Evolutionary conservation across 2,329 filamentous ascomycete species (phyloP).

Genomic region (Fusarium sp.): DNA sequence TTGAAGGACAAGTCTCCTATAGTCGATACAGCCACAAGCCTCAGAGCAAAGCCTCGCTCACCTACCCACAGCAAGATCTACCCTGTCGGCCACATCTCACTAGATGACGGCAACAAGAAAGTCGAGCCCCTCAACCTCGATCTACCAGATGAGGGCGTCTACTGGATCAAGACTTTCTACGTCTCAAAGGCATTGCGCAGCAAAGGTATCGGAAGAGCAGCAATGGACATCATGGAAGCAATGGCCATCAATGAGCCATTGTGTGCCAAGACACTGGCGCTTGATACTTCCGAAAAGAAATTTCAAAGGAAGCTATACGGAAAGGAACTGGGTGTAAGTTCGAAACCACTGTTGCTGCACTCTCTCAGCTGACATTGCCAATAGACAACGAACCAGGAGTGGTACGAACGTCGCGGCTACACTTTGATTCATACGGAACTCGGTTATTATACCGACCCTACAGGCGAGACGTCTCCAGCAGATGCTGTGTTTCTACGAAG

Average conservation of each 20-base stretch:
- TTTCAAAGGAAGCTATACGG: slow-evolving; percentile 23
- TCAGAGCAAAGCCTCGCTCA: slow-evolving; percentile 30
- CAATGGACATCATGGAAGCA: slow-evolving; percentile 46
- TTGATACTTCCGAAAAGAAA: slow-evolving; percentile 46
- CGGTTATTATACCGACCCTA: neutral
- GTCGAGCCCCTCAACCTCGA: slow-evolving; percentile 22
- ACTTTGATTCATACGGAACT: slow-evolving; percentile 35
- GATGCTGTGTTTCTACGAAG: slow-evolving; percentile 23
- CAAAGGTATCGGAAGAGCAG: slow-evolving; percentile 44
- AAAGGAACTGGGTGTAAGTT: slow-evolving; percentile 17
- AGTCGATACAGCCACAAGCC: slow-evolving; percentile 28
- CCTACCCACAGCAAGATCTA: slow-evolving; percentile 28
- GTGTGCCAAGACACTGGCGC: slow-evolving; percentile 39
- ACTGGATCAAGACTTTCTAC: slow-evolving; percentile 49
- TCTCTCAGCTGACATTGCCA: neutral
- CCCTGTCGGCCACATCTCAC: slow-evolving; percentile 44
- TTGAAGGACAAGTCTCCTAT: slow-evolving; percentile 26
- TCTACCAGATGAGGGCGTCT: slow-evolving; percentile 34
- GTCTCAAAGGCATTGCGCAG: slow-evolving; percentile 42
- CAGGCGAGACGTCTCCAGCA: slow-evolving; percentile 3
- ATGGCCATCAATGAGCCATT: slow-evolving; percentile 45
- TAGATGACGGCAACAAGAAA: slow-evolving; percentile 36
- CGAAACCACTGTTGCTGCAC: accelerated
- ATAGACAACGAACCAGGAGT: slow-evolving; percentile 46
- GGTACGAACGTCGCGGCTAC: slow-evolving; percentile 47